phyloP scores from a whole-genome alignment of 352 stramenopile genomes.

The Globisporangium polare region DNA sequence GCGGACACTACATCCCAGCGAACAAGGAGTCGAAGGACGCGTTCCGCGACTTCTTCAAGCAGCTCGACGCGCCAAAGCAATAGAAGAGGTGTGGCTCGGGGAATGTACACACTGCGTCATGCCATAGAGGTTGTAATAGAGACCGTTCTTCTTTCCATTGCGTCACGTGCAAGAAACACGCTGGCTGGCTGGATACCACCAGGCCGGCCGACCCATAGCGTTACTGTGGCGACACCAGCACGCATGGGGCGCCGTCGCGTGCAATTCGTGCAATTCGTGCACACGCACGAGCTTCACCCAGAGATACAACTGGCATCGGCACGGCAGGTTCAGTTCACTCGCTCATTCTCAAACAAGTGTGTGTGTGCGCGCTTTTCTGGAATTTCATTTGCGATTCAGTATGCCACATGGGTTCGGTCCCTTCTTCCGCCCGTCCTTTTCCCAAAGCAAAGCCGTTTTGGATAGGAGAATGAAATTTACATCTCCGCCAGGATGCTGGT shows the following conservation, averaged over 20 bases:
- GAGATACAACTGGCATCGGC: no score
- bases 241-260: no score
- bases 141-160: neutral
- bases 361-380: neutral
- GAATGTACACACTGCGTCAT: neutral
- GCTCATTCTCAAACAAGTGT: no score
- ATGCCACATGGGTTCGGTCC: neutral
- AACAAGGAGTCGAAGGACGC: conserved; percentile 81
- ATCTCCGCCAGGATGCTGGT: neutral
- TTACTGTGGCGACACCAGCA: neutral
- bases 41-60: conserved; percentile 65
- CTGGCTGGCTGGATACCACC: no score
- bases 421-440: neutral
- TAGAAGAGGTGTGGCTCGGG: neutral
- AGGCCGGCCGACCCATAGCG: no score
- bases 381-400: conserved; percentile 1
- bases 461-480: neutral
- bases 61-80: conserved; percentile 18
- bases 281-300: neutral
- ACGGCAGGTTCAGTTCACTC: no score
- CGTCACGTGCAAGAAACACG: no score
- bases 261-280: neutral
- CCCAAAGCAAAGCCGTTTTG: neutral
- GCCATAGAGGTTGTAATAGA: no score
- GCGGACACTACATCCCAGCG: conserved; percentile 83